Base-by-base conservation (phyloP, 257 asterid species). In the Sherardia arvensis region DNA sequence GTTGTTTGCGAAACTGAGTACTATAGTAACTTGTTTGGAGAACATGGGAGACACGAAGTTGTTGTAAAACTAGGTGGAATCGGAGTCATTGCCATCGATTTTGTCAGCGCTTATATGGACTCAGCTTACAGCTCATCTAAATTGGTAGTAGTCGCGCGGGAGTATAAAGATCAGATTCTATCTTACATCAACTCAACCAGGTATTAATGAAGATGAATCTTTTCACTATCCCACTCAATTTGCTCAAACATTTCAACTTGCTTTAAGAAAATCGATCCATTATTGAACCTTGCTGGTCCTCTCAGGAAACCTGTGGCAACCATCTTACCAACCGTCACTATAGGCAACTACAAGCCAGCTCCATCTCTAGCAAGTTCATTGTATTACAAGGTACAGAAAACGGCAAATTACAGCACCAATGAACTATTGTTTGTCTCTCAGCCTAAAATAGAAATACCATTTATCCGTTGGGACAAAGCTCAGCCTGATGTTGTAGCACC, bases 401-500 rank as follows among this genome's bases (percentile, higher is more conserved):
- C n/a, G n/a, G n/a, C n/a, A n/a, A n/a, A n/a, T n/a, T n/a, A n/a
- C n/a, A n/a, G n/a, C n/a, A n/a, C n/a, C n/a, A n/a, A n/a, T n/a
- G n/a, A n/a, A n/a, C n/a, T n/a, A n/a, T n/a, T n/a, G n/a, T n/a
- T n/a, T n/a, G n/a, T n/a, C n/a, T n/a, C n/a, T n/a, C n/a, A n/a
- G n/a, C n/a, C n/a, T n/a, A n/a, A n/a, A n/a, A n/a, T n/a, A n/a
- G n/a, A n/a, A n/a, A n/a, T n/a, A n/a, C n/a, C n/a, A n/a, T n/a
- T n/a, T n/a, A n/a, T n/a, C n/a, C n/a, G n/a, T n/a, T n/a, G n/a
- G n/a, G n/a, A n/a, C n/a, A n/a, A n/a, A n/a, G 12, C 12, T 8
- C 47, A 23, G 96, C 96, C 96, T 4, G 98, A 91, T 70, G 77
- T 85, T 51, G 76, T 86, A 28, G 95, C 96, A 66, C 98, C 94